Base-by-base conservation (phyloP, 768 basidiomycete species). In the Sistotremastrum suecicum region DNA sequence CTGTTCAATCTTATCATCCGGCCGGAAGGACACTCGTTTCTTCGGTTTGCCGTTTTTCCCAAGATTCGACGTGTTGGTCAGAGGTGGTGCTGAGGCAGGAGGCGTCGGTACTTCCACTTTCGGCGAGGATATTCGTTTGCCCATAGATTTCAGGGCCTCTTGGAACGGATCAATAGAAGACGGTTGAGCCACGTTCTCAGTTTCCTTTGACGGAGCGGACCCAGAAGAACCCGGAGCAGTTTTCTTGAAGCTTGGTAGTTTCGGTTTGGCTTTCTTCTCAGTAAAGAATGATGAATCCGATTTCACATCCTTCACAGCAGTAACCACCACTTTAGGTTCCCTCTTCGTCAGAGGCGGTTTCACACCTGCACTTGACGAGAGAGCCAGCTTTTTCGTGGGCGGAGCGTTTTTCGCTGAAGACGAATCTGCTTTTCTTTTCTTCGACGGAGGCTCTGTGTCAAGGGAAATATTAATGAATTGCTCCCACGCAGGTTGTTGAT, bases 221-320 rank as follows among this genome's bases (percentile, higher is more conserved):
- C 54, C 7, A 28, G 49, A 33, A 5, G 52, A 41, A 4, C 49
- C 33, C 7, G 76, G 72, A 3, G 54, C 47, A 4, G 50, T 81
- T 61, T 89, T 90, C 66, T 81, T 88, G 69, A 90, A 90, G 46
- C 74, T 85, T 7, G 87, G 87, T 20, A 90, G 66, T 61, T 83
- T 85, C 32, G 81, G 75, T 56, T 87, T 88, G 12, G 80, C 75
- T 58, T 88, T 89, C 4, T 85, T 83, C 37, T 82, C 80, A 45
- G 86, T 88, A 62, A 90, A 90, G 62, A 90, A 89, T 2, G 83
- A 86, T 41, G 80, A 82, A 60, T 89, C 87, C 8, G 83, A 79
- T 65, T 86, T 83, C 11, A 83, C 81, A 52, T 83, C 83, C 58
- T 86, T 85, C 47, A 75, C 70, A 3, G 65, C 57, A 2, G 61